A percentile compares a stretch with the other conserved stretches of the same genome.
These are phyloP conservation scores for Picochlorum costavermella DNA, from an alignment of 139 green algal genomes.

Conservation along the genomic window DNA sequence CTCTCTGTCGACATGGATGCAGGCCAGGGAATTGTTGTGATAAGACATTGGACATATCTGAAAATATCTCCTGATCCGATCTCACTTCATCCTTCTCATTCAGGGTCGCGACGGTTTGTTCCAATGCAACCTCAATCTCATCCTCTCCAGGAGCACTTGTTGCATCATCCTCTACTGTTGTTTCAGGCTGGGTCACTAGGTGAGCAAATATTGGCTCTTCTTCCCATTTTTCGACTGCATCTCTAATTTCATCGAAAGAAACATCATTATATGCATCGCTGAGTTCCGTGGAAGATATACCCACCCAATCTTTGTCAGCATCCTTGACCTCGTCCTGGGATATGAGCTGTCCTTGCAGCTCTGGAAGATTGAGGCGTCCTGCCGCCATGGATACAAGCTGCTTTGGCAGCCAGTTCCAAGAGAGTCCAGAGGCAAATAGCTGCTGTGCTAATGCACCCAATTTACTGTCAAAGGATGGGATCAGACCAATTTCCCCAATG, in stretches of 20 bases:
- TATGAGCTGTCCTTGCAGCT: background rate
- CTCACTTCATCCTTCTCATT: background rate
- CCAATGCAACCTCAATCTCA: background rate
- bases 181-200: background rate
- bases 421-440: background rate
- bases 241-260: background rate
- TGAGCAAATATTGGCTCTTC: background rate
- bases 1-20: constrained; percentile 14
- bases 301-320: background rate
- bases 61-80: background rate
- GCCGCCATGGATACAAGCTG: constrained; percentile 14
- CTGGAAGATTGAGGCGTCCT: constrained; percentile 15
- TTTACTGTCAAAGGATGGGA: constrained; percentile 2
- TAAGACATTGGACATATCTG: background rate
- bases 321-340: background rate
- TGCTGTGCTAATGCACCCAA: constrained; percentile 15
- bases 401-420: constrained; percentile 9
- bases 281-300: background rate
- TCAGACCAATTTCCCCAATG: background rate
- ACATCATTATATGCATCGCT: background rate
- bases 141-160: background rate
- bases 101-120: background rate
- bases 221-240: background rate
- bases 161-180: background rate
- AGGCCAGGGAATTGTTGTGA: background rate